Conservation (phyloP, 352 stramenopile genomes). For the Phytophthora syringae region DNA sequence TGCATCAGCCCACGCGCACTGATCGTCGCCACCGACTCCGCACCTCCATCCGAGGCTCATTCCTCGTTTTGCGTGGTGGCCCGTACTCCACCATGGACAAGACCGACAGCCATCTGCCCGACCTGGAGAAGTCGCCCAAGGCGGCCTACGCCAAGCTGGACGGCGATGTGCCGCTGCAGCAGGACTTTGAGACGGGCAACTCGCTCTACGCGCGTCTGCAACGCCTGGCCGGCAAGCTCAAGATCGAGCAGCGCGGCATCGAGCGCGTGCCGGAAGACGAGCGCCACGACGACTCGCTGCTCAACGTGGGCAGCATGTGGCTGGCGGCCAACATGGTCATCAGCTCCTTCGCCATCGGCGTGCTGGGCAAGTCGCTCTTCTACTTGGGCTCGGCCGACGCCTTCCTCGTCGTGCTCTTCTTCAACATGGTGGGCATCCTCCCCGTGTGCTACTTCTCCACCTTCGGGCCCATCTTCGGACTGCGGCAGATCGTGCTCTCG, state of each 20-base stretch:
- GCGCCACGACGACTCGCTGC: slow-evolving; percentile 45
- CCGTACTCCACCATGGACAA: slow-evolving; percentile 32
- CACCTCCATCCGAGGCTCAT: slow-evolving; percentile 16
- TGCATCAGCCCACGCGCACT: too few species aligned
- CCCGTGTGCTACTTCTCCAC: slow-evolving; percentile 54
- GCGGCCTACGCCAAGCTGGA: slow-evolving; percentile 32
- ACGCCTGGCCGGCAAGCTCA: slow-evolving; percentile 39
- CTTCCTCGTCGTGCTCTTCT: slow-evolving; percentile 50
- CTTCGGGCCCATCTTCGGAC: slow-evolving; percentile 48
- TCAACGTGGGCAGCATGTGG: slow-evolving; percentile 56
- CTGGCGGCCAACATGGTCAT: slow-evolving; percentile 58
- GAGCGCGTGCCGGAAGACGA: slow-evolving; percentile 56
- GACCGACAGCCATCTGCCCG: slow-evolving; percentile 19
- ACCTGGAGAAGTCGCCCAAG: slow-evolving; percentile 28
- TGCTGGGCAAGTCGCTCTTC: slow-evolving; percentile 57
- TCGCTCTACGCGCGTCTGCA: slow-evolving; percentile 34
- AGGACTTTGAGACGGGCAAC: slow-evolving; percentile 22
- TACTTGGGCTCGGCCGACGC: slow-evolving; percentile 46
- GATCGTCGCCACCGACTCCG: too few species aligned
- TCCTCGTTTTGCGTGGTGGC: slow-evolving; percentile 27
- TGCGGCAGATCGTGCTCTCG: slow-evolving; percentile 59
- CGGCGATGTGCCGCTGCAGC: slow-evolving; percentile 27
- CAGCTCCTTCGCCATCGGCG: slow-evolving; percentile 49
- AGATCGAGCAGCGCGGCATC: slow-evolving; percentile 55
- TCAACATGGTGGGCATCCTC: slow-evolving; percentile 53